phyloP scores from a whole-genome alignment of 2,329 filamentous ascomycete genomes.

The Penicillium sp. region DNA sequence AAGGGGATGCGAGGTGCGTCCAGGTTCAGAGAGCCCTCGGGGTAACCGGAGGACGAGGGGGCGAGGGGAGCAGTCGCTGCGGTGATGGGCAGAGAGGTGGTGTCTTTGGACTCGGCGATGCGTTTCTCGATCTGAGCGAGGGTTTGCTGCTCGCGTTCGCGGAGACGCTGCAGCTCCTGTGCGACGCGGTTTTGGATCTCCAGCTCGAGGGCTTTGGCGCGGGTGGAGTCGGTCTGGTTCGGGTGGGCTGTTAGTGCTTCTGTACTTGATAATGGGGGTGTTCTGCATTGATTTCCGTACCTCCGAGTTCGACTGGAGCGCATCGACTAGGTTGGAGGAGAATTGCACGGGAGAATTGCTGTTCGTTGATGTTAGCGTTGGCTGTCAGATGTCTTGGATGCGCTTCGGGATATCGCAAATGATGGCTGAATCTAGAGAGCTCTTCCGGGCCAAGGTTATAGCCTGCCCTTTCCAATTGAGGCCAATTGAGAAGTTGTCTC shows the following conservation, averaged over 20 bases:
- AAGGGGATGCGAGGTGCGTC: constrained; percentile 47
- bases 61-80: constrained; percentile 27
- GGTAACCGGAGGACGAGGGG: constrained; percentile 22
- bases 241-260: background rate
- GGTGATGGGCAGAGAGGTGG: constrained; percentile 25
- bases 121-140: constrained; percentile 70
- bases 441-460: background rate
- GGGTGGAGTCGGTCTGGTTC: constrained; percentile 79
- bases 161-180: constrained; percentile 78
- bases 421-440: background rate
- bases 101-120: constrained; percentile 44
- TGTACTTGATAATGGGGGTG: constrained; percentile 2
- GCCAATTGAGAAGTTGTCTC: constrained; percentile 8
- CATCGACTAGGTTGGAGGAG: constrained; percentile 79
- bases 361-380: constrained; percentile 21
- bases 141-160: constrained; percentile 67
- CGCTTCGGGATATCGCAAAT: background rate
- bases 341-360: constrained; percentile 63
- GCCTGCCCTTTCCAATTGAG: constrained; percentile 5
- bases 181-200: constrained; percentile 86
- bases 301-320: constrained; percentile 81
- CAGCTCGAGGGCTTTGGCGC: constrained; percentile 78
- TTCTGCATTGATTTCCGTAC: constrained; percentile 52
- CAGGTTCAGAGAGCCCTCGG: constrained; percentile 36
- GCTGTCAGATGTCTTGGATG: background rate